Percentiles rank a stretch among this genome's conserved stretches.
Evolutionary conservation across 108 stramenopile genomes (phyloP).

Genomic region (Stephanodiscus minutulus): DNA sequence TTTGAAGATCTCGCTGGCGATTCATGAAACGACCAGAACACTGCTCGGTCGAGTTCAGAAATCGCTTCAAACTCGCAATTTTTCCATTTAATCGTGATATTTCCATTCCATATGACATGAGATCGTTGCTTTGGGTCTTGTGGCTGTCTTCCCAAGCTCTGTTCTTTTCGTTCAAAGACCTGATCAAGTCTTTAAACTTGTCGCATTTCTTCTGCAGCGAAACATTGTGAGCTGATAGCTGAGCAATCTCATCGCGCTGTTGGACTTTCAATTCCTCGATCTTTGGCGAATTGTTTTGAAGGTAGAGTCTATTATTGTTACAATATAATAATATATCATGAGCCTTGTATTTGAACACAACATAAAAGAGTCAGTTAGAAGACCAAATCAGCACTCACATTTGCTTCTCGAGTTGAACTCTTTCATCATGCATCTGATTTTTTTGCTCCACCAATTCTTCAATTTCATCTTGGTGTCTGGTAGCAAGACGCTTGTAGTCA

Average conservation of each 20-base stretch:
- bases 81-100: constrained; percentile 7
- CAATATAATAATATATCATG: background rate
- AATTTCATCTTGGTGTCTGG: constrained; percentile 29
- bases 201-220: constrained; percentile 29
- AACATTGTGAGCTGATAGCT: constrained; percentile 17
- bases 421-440: constrained; percentile 7
- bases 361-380: background rate
- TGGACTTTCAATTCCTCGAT: constrained; percentile 2
- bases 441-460: constrained; percentile 18
- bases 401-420: constrained; percentile 14
- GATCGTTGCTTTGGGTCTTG: constrained; percentile 26
- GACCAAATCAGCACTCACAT: constrained; percentile 20
- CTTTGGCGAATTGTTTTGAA: constrained; percentile 1
- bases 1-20: background rate
- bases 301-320: constrained; percentile 3
- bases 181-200: constrained; percentile 30
- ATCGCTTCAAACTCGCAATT: background rate
- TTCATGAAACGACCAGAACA: background rate
- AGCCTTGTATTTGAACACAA: constrained; percentile 1
- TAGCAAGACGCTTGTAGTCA: constrained; percentile 23
- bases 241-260: constrained; percentile 20
- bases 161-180: constrained; percentile 17
- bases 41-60: background rate
- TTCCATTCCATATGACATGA: constrained; percentile 16
- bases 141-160: constrained; percentile 33